These are phyloP conservation scores for Sugiyamaella marilandica DNA, from an alignment of 805 yeast genomes.

Conservation along the genomic window DNA sequence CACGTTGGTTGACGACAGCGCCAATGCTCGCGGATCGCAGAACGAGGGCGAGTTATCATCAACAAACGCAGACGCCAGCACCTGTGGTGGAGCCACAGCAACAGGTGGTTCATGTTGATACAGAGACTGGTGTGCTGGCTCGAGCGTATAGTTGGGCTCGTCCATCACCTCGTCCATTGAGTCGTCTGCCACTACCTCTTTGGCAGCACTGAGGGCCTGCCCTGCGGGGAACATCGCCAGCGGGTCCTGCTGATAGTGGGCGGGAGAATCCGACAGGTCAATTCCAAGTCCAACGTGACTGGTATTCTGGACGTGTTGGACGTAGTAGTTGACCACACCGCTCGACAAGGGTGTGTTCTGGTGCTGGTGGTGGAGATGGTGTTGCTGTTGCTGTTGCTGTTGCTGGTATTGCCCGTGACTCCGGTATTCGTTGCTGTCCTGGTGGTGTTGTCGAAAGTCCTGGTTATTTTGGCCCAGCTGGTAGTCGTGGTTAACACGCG, in stretches of 20 bases:
- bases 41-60: constrained; percentile 3
- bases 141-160: not conserved
- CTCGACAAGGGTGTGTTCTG: not conserved
- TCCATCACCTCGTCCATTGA: not conserved
- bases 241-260: constrained; percentile 6
- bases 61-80: no score
- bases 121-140: not conserved
- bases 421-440: no score
- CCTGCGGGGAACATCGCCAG: not conserved
- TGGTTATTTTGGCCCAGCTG: not conserved
- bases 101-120: no score
- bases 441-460: no score
- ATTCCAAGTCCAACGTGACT: constrained; percentile 7
- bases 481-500: no score
- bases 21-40: constrained; percentile 23
- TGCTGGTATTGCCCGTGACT: no score
- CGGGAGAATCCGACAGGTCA: constrained; percentile 7
- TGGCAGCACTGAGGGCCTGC: not conserved
- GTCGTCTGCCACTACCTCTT: not conserved
- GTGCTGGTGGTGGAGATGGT: not conserved
- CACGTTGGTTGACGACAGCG: constrained; percentile 3
- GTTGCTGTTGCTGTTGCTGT: not conserved
- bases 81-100: not conserved
- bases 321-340: constrained; percentile 5
- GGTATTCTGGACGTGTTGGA: constrained; percentile 1